Base-by-base conservation (phyloP, 805 yeast genomes). In the Kregervanrija delftensis region DNA sequence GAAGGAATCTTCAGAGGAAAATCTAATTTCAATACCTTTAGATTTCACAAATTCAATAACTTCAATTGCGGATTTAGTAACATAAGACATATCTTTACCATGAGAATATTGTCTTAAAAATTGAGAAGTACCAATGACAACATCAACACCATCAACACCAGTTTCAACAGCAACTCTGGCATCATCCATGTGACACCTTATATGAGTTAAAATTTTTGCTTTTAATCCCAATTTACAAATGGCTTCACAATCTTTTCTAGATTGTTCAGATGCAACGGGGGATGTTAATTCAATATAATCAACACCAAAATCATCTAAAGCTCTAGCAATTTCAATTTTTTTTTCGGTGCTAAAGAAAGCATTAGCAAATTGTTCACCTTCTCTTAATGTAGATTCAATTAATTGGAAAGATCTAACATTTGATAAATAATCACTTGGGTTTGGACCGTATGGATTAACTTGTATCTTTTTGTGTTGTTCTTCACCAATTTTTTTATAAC, bases 111-210 rank as follows among this genome's bases (percentile, higher is more conserved):
- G 85, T 69, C 98, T 83, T 60, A 93, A 74, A 66, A 89, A 93
- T 67, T 86, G 95, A 31, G 97, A 90, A 16, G 98, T 91, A 53
- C 98, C 98, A 67, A 91, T 91, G 48, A 91, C 97, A 46, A 91
- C 96, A 71, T 93, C 97, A 50, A 91, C 98, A 69, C 98, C 99
- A 65, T 93, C 98, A 43, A 93, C 99, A 65, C 99, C 98, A 35
- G 98, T 91, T 61, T 87, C 93, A 40, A 91, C 99, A 5, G 99
- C 99, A 48, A 93, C 86, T 58, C 83, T 77, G 46, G 98, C 99
- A 61, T 93, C 99, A 67, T 91, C 98, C 97, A 91, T 91, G 71
- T 91, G 97, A 70, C 99, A 91, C 69, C 98, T 81, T 56, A 93
- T 93, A 67, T 91, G 98, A 41, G 99, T 91, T 55, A 91, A 77